A percentile compares a stretch with the other conserved stretches of the same genome.
Evolutionary conservation across 129 eudicot genomes (phyloP).

Genomic region (Oenanthe sinensis): DNA sequence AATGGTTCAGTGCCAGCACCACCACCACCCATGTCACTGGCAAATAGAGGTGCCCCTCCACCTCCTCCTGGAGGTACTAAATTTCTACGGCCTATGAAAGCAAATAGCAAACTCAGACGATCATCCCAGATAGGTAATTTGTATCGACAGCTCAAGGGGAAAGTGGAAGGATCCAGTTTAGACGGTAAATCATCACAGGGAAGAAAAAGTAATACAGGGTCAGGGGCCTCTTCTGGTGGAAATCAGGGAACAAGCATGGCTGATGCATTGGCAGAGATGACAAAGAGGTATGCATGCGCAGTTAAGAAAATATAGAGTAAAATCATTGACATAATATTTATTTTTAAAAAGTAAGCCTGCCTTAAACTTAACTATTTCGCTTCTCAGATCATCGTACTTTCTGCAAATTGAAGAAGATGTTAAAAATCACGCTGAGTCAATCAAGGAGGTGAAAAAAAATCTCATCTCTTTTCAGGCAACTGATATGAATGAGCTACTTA

Average conservation of each 20-base stretch:
- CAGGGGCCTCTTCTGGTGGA: constrained; percentile 44
- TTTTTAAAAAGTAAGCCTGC: not conserved
- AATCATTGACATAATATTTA: not conserved
- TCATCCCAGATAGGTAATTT: constrained; percentile 81
- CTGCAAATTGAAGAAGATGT: constrained; percentile 91
- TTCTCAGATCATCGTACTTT: constrained; percentile 70
- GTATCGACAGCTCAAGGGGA: constrained; percentile 65
- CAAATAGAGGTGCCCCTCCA: constrained; percentile 51
- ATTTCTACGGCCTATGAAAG: constrained; percentile 44
- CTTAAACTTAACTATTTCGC: not conserved
- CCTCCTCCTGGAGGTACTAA: constrained; percentile 52
- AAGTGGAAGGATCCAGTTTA: constrained; percentile 70
- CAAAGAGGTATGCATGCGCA: constrained; percentile 43
- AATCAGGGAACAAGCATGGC: constrained; percentile 75
- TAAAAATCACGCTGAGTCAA: constrained; percentile 40
- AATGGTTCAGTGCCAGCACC: constrained; percentile 19
- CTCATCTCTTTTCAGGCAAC: constrained; percentile 55
- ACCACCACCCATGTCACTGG: constrained; percentile 24
- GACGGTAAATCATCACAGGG: constrained; percentile 39
- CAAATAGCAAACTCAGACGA: constrained; percentile 50
- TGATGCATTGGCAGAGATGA: constrained; percentile 93
- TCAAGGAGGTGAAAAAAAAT: constrained; percentile 51
- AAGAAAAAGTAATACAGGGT: constrained; percentile 18
- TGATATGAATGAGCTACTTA: constrained; percentile 66
- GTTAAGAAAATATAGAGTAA: not conserved